Base-by-base conservation (phyloP, 2,329 filamentous ascomycete species). In the Aspergillus versicolor region DNA sequence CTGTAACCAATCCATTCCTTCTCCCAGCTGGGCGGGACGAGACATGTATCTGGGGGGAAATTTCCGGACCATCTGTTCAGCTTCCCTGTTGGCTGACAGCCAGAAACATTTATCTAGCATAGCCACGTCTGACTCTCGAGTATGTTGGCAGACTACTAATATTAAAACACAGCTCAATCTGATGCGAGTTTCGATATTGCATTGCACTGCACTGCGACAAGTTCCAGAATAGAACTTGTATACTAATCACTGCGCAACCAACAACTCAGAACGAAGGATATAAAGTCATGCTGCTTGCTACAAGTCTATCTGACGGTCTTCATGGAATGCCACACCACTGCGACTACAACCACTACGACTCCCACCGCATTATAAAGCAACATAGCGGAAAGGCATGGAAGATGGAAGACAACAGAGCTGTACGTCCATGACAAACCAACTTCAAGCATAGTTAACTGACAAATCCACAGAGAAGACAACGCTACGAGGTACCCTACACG, bases 121-220 rank as follows among this genome's bases (percentile, higher is more conserved):
- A 64, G 62, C 62, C 62, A 59, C 62, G 55, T 62, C 58, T 64
- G 57, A 64, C 62, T 53, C 55, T 45, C 27, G 42, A 22, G 19
- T n/a, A n/a, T 40, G 15, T 19, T 50, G 21, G 12, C 47, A 27
- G 15, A 15, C 19, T 50, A 22, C 37, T 50, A 49, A 50, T 50
- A 49, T 42, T 37, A 50, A 38, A 48, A 50, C 32, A 17, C 21
- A 4, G 46, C 32, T 49, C 38, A 38, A 38, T 15, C 32, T 13
- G 32, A 24, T n/a, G 45, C 34, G 27, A 30, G 9, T 30, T 30
- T 49, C 32, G 24, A 32, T 13, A 34, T 37, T 47, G 30, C 44
- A 46, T 37, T 49, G 19, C 47, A 24, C 21, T 49, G 46, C 34
- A 13, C 34, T 40, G 15, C 34, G 7, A 41, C 38, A n/a, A n/a